A percentile compares a stretch with the other conserved stretches of the same genome.
Conservation (phyloP, 352 stramenopile species). For the Globisporangium perplexum region DNA sequence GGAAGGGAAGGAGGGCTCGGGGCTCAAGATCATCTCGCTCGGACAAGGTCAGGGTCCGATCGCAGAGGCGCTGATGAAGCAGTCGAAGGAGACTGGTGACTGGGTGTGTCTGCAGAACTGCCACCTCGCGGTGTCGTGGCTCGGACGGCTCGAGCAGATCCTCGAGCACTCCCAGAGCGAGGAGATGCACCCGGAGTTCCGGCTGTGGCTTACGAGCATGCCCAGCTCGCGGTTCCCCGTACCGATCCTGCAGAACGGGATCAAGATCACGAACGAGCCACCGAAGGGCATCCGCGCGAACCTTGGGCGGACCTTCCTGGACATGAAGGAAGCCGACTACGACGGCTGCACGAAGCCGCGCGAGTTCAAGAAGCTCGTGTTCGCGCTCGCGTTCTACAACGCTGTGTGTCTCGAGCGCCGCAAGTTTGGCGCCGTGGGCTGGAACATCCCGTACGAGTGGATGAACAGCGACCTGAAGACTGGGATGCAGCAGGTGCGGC, state of each 20-base stretch:
- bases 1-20: constrained; percentile 84
- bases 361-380: constrained; percentile 90
- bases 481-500: constrained; percentile 87
- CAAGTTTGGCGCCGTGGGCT: constrained; percentile 94
- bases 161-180: constrained; percentile 71
- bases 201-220: constrained; percentile 94
- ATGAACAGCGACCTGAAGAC: constrained; percentile 96
- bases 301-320: constrained; percentile 88
- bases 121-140: constrained; percentile 89
- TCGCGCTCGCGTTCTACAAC: constrained; percentile 94
- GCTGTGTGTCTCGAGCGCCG: constrained; percentile 91
- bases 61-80: constrained; percentile 88
- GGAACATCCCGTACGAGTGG: constrained; percentile 96
- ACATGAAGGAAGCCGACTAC: constrained; percentile 90
- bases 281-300: constrained; percentile 91
- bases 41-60: constrained; percentile 92
- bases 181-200: constrained; percentile 85
- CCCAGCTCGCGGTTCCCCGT: constrained; percentile 89
- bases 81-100: constrained; percentile 86
- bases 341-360: constrained; percentile 82
- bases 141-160: constrained; percentile 86
- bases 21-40: constrained; percentile 91
- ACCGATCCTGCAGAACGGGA: constrained; percentile 92
- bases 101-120: constrained; percentile 96
- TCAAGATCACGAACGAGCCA: constrained; percentile 95